A percentile compares a stretch with the other conserved stretches of the same genome.
phyloP scores from a whole-genome alignment of 208 protist genomes.

The Strigomonas culicis region DNA sequence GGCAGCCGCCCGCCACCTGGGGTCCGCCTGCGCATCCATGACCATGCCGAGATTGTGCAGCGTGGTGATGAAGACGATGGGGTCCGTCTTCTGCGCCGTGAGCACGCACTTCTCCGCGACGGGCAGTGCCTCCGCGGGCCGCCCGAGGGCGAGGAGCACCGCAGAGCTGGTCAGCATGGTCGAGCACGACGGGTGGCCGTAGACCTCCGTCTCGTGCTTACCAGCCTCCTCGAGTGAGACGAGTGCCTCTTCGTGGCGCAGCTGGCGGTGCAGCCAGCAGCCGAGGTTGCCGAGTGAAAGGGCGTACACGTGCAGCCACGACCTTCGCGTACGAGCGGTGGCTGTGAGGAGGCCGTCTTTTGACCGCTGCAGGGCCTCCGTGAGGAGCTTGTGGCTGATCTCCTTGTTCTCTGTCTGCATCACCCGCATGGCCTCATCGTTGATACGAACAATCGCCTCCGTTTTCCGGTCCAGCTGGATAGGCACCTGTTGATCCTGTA shows the following conservation, averaged over 20 bases:
- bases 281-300: conserved; percentile 81
- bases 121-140: conserved; percentile 43
- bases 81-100: conserved; percentile 48
- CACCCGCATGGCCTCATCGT: conserved; percentile 64
- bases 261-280: conserved; percentile 66
- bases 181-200: conserved; percentile 72
- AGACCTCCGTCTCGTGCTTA: conserved; percentile 46
- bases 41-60: conserved; percentile 81
- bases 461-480: conserved; percentile 10
- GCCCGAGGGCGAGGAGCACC: conserved; percentile 53
- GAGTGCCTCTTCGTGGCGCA: conserved; percentile 39
- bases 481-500: neutral
- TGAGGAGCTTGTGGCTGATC: conserved; percentile 28
- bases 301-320: conserved; percentile 62
- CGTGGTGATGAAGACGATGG: conserved; percentile 68
- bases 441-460: conserved; percentile 51
- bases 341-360: conserved; percentile 10
- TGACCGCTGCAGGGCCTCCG: conserved; percentile 24
- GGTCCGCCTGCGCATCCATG: conserved; percentile 47
- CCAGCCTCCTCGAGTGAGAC: conserved; percentile 39
- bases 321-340: conserved; percentile 11
- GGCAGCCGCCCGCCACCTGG: conserved; percentile 38
- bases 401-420: conserved; percentile 39
- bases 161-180: conserved; percentile 87
- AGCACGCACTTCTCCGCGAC: conserved; percentile 64